Percentiles rank a stretch among this genome's conserved stretches.
Evolutionary conservation across 306 rosid genomes (phyloP).

Genomic region (Gillenia trifoliata): DNA sequence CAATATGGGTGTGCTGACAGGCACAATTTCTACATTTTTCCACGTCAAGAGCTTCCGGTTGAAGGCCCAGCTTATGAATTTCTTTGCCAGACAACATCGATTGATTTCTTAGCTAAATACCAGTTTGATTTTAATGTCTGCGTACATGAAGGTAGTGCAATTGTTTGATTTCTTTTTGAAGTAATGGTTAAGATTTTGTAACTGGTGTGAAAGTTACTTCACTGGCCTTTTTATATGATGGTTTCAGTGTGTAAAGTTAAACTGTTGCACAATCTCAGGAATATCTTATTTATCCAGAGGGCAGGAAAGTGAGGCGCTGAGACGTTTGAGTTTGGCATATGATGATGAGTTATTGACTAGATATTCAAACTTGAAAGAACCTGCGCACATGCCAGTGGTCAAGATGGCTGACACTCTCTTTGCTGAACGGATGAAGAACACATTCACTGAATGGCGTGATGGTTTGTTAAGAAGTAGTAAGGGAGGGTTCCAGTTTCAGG

Average conservation of each 20-base stretch:
- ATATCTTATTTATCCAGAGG: slow-evolving; percentile 93
- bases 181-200: neutral
- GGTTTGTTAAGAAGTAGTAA: slow-evolving; percentile 49
- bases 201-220: neutral
- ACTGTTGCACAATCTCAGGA: slow-evolving; percentile 75
- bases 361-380: slow-evolving; percentile 33
- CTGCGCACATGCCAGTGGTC: slow-evolving; percentile 31
- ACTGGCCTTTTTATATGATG: neutral
- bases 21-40: slow-evolving; percentile 85
- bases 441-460: slow-evolving; percentile 72
- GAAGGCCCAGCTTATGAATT: slow-evolving; percentile 57
- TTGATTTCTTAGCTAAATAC: slow-evolving; percentile 85
- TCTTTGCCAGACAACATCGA: slow-evolving; percentile 85
- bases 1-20: slow-evolving; percentile 35
- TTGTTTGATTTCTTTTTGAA: neutral
- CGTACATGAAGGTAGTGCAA: slow-evolving; percentile 62
- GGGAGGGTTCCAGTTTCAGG: slow-evolving; percentile 40
- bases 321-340: slow-evolving; percentile 31
- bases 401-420: slow-evolving; percentile 61
- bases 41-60: slow-evolving; percentile 59
- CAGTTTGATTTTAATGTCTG: slow-evolving; percentile 89
- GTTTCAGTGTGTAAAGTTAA: slow-evolving; percentile 47
- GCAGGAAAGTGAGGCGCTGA: slow-evolving; percentile 69
- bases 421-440: slow-evolving; percentile 67
- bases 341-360: slow-evolving; percentile 37